These are phyloP conservation scores for Phaeosphaeria sp. DNA, from an alignment of 2,329 filamentous ascomycete species.

Conservation along the genomic window DNA sequence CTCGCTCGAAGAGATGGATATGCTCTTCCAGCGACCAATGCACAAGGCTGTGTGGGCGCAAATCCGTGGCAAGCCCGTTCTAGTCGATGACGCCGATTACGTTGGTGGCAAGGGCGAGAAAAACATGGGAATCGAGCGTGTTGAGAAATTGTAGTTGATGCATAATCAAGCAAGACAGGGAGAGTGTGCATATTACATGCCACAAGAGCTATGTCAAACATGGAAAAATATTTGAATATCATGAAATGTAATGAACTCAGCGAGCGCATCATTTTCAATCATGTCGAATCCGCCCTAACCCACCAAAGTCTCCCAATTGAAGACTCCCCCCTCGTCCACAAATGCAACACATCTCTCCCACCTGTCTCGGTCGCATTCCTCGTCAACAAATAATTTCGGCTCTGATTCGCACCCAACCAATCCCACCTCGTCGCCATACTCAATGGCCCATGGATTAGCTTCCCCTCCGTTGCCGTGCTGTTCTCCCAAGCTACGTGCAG, in stretches of 20 bases:
- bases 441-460: conserved; percentile 24
- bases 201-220: not conserved
- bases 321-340: conserved; percentile 5
- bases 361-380: not conserved
- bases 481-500: conserved; percentile 6
- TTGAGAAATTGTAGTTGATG: conserved; percentile 16
- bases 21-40: conserved; percentile 35
- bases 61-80: conserved; percentile 26
- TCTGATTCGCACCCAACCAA: conserved; percentile 13
- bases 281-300: conserved; percentile 1
- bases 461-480: conserved; percentile 17
- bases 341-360: conserved; percentile 12
- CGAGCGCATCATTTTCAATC: not conserved
- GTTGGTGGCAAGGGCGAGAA: conserved; percentile 26
- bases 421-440: conserved; percentile 12
- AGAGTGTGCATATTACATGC: not conserved
- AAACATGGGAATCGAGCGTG: conserved; percentile 22
- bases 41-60: conserved; percentile 41
- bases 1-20: conserved; percentile 41
- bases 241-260: not conserved
- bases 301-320: conserved; percentile 6
- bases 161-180: not conserved
- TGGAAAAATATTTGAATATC: too few species aligned
- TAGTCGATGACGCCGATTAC: conserved; percentile 25
- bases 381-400: conserved; percentile 18